These are phyloP conservation scores for Quercus bicolor DNA, from an alignment of 306 rosid species.

Conservation along the genomic window DNA sequence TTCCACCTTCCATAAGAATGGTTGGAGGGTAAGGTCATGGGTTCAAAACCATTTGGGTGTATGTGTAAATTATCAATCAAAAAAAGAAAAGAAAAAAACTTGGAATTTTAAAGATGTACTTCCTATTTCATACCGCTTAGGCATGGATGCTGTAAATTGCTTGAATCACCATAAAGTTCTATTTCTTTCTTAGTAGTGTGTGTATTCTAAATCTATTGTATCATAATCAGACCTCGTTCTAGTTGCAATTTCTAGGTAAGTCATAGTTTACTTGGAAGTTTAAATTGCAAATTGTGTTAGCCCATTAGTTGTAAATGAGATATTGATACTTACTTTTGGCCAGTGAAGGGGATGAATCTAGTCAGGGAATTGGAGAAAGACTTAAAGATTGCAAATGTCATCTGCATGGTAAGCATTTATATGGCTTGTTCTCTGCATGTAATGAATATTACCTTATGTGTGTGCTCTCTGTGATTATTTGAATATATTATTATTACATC, in stretches of 20 bases:
- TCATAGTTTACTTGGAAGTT: not conserved
- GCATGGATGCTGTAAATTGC: not conserved
- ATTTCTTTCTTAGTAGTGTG: constrained; percentile 10
- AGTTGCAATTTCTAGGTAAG: constrained; percentile 15
- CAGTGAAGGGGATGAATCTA: constrained; percentile 99
- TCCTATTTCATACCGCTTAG: not conserved
- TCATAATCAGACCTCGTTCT: not conserved
- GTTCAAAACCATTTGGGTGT: too few species aligned
- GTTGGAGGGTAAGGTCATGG: too few species aligned
- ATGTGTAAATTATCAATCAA: too few species aligned
- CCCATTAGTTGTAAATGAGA: constrained; percentile 27
- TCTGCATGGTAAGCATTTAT: constrained; percentile 75
- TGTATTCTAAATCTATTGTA: constrained; percentile 13
- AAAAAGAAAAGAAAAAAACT: not conserved
- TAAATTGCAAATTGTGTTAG: constrained; percentile 5
- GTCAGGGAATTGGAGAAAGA: constrained; percentile 97
- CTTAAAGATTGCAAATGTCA: constrained; percentile 92
- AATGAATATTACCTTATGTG: constrained; percentile 10
- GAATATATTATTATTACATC: not conserved
- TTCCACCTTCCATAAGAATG: too few species aligned
- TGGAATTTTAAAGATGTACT: not conserved
- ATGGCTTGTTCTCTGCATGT: constrained; percentile 12
- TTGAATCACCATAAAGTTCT: constrained; percentile 13
- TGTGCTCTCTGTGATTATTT: constrained; percentile 13
- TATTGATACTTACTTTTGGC: constrained; percentile 80